Evolutionary conservation across 2,329 filamentous ascomycete species (phyloP), one percentile per base, ranked within the genome.

Genomic region (Aspergillus sp.): DNA sequence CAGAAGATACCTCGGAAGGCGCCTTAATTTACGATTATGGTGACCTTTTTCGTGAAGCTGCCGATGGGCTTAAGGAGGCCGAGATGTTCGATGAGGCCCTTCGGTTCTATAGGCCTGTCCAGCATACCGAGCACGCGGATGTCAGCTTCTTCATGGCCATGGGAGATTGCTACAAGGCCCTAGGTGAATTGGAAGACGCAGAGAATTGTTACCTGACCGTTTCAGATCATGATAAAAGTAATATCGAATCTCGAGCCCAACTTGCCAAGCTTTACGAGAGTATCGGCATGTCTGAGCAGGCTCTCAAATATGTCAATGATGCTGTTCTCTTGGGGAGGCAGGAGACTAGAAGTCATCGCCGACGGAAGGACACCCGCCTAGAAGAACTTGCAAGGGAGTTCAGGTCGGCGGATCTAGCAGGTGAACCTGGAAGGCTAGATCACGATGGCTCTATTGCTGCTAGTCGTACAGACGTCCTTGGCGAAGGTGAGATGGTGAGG

Each of bases 181-280:
- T 86, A 24, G 83, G 83, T 6, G 81, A 89, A 54, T 80, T 85
- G 19, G 80, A 85, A 33, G 85, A 89, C 39, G 92, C 93, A 0
- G 88, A 93, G 67, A 86, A 89, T 62, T 89, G 86, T 68, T 95
- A 93, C 66, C 82, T 91, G 22, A 85, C 85, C 2, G 86, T 93
- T 11, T 86, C 91, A 39, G 85, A 91, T 51, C 82, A 86, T 58
- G 89, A 96, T 61, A 79, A 86, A 45, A 80, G 85, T 41, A 87
- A 89, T 57, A 86, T 93, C 48, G 88, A 92, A 61, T 90, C 91
- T 40, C 87, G 91, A 40, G 86, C 90, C 30, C 86, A 91, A 66
- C 80, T 97, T 9, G 91, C 91, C 12, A 92, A 89, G 66, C 85
- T 97, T 73, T 96, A 96, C 68, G 91, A 96, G 70, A 86, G 83